Evolutionary conservation across 2,329 filamentous ascomycete genomes (phyloP).

Genomic region (Fusarium sp.): DNA sequence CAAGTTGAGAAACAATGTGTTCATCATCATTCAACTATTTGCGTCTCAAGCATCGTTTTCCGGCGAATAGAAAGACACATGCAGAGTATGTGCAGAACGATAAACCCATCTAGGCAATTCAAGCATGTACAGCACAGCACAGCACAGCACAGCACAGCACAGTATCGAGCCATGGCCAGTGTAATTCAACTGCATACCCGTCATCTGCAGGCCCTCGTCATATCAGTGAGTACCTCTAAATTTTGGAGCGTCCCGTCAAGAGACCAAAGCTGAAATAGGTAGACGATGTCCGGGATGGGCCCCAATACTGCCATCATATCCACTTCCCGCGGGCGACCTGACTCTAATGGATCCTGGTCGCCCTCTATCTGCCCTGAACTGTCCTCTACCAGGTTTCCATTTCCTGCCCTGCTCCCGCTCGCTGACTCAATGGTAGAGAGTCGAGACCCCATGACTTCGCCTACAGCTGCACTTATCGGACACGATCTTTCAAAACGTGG

Average conservation of each 20-base stretch:
- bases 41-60: conserved; percentile 4
- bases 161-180: not conserved
- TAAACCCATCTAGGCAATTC: conserved; percentile 18
- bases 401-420: conserved; percentile 20
- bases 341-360: conserved; percentile 2
- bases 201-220: conserved; percentile 24
- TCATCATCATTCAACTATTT: conserved; percentile 6
- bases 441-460: not conserved
- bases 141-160: not conserved
- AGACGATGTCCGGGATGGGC: not conserved
- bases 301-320: conserved; percentile 25
- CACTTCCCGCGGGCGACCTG: conserved; percentile 35
- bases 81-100: conserved; percentile 5
- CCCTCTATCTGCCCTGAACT: conserved; percentile 1
- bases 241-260: conserved; percentile 15
- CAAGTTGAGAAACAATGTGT: conserved; percentile 11
- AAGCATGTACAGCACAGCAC: not conserved
- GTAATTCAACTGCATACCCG: conserved; percentile 30
- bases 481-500: conserved; percentile 1
- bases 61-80: conserved; percentile 1
- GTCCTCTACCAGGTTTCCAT: conserved; percentile 8
- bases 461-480: not conserved
- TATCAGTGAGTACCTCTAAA: conserved; percentile 1
- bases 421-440: conserved; percentile 4
- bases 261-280: conserved; percentile 1